Conservation (phyloP, 345 rosid species). For the Corchorus capsularis region DNA sequence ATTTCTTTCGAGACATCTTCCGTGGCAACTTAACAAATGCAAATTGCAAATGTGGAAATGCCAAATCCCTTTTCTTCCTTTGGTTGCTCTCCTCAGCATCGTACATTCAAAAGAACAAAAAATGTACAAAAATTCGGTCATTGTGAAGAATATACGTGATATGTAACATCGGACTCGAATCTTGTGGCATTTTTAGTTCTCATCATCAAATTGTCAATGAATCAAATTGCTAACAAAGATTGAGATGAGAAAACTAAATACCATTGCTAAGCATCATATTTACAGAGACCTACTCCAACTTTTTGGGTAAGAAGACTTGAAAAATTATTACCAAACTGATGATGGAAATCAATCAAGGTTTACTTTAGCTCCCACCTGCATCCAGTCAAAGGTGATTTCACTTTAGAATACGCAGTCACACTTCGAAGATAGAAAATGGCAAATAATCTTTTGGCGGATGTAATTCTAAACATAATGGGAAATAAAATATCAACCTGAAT, state of each 20-base stretch:
- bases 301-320: background rate
- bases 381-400: constrained; percentile 3
- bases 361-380: constrained; percentile 49
- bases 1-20: background rate
- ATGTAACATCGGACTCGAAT: constrained; percentile 3
- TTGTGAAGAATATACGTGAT: background rate
- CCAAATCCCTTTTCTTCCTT: background rate
- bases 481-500: background rate
- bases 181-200: background rate
- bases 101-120: constrained; percentile 1
- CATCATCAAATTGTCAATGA: background rate
- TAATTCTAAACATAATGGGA: background rate
- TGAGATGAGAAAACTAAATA: constrained; percentile 20
- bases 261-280: constrained; percentile 20
- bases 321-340: background rate
- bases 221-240: constrained; percentile 9
- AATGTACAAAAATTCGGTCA: background rate
- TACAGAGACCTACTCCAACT: constrained; percentile 32
- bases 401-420: background rate
- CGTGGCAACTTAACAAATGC: background rate
- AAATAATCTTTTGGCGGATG: background rate
- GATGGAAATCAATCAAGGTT: background rate
- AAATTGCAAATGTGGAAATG: background rate
- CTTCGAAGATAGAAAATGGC: background rate
- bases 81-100: background rate